Evolutionary conservation across 768 basidiomycete genomes (phyloP), one percentile per base, ranked within the genome.

Genomic region (Serendipita sp.): DNA sequence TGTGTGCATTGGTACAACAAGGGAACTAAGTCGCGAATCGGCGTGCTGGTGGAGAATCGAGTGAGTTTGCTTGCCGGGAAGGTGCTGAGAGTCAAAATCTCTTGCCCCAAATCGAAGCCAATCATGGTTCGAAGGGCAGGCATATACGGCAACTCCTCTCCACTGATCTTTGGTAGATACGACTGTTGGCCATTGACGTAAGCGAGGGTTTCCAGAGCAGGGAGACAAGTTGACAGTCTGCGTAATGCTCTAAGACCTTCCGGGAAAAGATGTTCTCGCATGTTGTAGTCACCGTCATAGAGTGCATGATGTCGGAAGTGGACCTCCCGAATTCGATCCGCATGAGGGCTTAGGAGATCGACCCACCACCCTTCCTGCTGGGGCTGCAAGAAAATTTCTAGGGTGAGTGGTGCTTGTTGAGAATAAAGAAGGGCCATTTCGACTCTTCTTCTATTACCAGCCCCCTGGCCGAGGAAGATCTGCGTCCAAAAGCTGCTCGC

Each of bases 401-500:
- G 56, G 8, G n/a, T 60, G 28, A 38, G 56, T 30, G 28, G 56
- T 32, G 48, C 48, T 18, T 32, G 7, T n/a, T 51, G 56, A 28
- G 56, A 60, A 30, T 38, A 60, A 2, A 30, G 56, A 37, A 60
- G 37, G 16, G 28, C 56, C 56, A 34, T 60, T 32, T 38, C 28
- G 28, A 38, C 28, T 60, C 28, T 24, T 8, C 56, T 24, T 8
- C 18, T 35, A n/a, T 60, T 60, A 11, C 56, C 56, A 32, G 28
- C n/a, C 8, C 56, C 37, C n/a, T 51, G 48, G 7, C 48, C 56
- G 37, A 60, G 10, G 11, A 32, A 60, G 28, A 60, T 35, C 24
- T 37, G 56, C 28, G 56, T 60, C 56, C 56, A 60, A n/a, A 60
- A 38, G 34, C 28, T 60, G 37, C 56, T 60, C 37, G 56, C 56